Percentiles rank a stretch among this genome's conserved stretches.
These are phyloP conservation scores for Pythium periplocum DNA, from an alignment of 352 stramenopile species.

Conservation along the genomic window DNA sequence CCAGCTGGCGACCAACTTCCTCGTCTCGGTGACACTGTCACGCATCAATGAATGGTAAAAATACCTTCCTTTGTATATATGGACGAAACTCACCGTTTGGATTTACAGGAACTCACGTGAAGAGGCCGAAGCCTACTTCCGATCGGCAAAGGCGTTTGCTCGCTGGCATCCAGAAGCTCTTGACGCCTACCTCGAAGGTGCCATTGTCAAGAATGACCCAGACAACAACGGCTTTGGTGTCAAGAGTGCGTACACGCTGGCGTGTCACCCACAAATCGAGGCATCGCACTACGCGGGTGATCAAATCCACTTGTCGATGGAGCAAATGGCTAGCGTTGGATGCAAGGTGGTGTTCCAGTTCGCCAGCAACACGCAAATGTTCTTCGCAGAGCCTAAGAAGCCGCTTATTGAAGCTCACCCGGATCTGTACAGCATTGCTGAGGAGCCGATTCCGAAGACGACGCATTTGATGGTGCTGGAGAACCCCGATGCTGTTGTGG, in stretches of 20 bases:
- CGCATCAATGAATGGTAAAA: slow-evolving; percentile 5
- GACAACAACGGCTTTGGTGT: slow-evolving; percentile 14
- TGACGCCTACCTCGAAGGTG: slow-evolving; percentile 26
- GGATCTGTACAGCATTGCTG: slow-evolving; percentile 32
- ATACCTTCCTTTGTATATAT: no score
- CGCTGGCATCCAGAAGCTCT: slow-evolving; percentile 38
- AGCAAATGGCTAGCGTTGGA: slow-evolving; percentile 22
- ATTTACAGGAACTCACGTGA: slow-evolving; percentile 10
- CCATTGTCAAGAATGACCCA: slow-evolving; percentile 26
- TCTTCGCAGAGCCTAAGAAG: slow-evolving; percentile 16
- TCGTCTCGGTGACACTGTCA: slow-evolving; percentile 1
- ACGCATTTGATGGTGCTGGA: slow-evolving; percentile 46
- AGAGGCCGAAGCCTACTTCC: slow-evolving; percentile 20
- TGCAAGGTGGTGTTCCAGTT: slow-evolving; percentile 29
- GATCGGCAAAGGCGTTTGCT: slow-evolving; percentile 27
- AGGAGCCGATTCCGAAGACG: slow-evolving; percentile 21
- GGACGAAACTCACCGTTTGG: no score
- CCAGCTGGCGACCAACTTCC: slow-evolving; percentile 1
- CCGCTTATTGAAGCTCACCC: slow-evolving; percentile 24
- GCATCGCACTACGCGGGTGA: slow-evolving; percentile 27
- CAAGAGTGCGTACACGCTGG: slow-evolving; percentile 8
- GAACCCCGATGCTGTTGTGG: slow-evolving; percentile 19
- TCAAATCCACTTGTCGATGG: slow-evolving; percentile 17
- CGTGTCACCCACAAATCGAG: slow-evolving; percentile 33
- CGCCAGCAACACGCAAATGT: slow-evolving; percentile 42